Percentiles rank a stretch among this genome's conserved stretches.
These are phyloP conservation scores for Colletotrichum graminicola DNA, from an alignment of 2,329 filamentous ascomycete species.

Conservation along the genomic window DNA sequence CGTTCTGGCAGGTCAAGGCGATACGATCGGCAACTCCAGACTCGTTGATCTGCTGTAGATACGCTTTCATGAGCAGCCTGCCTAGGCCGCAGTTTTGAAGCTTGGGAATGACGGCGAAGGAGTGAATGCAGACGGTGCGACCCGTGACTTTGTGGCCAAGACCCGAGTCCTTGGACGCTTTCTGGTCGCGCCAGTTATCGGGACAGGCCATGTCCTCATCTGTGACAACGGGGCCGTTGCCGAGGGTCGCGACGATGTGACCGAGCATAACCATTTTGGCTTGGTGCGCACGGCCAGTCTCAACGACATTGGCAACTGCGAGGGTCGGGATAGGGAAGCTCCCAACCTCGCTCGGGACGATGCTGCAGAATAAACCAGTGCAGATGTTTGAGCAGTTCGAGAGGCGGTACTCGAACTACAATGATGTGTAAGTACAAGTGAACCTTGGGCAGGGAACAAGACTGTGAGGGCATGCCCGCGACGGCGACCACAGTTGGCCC, in stretches of 20 bases:
- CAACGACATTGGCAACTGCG: constrained; percentile 66
- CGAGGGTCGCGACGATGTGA: constrained; percentile 83
- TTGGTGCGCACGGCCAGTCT: constrained; percentile 69
- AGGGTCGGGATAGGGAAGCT: constrained; percentile 66
- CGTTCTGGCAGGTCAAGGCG: constrained; percentile 81
- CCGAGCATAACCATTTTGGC: constrained; percentile 75
- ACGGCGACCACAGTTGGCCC: no score
- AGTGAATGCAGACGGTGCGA: constrained; percentile 83
- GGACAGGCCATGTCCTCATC: constrained; percentile 84
- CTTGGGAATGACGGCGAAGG: constrained; percentile 81
- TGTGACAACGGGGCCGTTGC: constrained; percentile 71
- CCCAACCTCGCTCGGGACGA: constrained; percentile 59
- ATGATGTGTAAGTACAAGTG: constrained; percentile 19
- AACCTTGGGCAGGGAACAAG: not conserved
- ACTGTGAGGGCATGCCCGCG: not conserved
- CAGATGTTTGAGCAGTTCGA: constrained; percentile 80
- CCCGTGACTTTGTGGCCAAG: constrained; percentile 80
- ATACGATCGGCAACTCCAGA: constrained; percentile 78
- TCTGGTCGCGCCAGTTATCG: constrained; percentile 70
- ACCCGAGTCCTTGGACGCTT: constrained; percentile 47
- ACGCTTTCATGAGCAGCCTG: constrained; percentile 79
- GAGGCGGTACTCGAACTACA: constrained; percentile 81
- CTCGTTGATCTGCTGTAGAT: constrained; percentile 80
- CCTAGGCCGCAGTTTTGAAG: constrained; percentile 82
- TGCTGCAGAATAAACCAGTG: constrained; percentile 83